phyloP scores from a whole-genome alignment of 306 rosid species.

The Vigna radiata region DNA sequence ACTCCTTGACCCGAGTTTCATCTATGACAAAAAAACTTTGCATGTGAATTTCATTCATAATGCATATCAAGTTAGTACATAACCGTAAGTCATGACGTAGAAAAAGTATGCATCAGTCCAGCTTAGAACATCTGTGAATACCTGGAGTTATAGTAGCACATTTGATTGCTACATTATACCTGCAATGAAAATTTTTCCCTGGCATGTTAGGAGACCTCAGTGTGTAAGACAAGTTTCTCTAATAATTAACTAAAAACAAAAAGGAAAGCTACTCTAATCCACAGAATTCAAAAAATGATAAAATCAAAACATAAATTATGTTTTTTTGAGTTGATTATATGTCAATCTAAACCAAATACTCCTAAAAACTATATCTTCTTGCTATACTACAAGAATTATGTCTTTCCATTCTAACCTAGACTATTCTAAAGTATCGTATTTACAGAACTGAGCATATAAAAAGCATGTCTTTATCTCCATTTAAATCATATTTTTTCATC shows the following conservation, averaged over 20 bases:
- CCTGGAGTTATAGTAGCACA: conserved; percentile 99
- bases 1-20: conserved; percentile 87
- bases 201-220: conserved; percentile 25
- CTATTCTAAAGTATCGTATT: background rate
- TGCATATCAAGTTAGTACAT: conserved; percentile 11
- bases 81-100: background rate
- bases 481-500: background rate
- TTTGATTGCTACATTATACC: conserved; percentile 98
- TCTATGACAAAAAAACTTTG: conserved; percentile 59
- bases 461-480: conserved; percentile 17
- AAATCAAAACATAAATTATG: conserved; percentile 16
- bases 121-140: conserved; percentile 41
- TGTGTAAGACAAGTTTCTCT: background rate
- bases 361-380: conserved; percentile 18
- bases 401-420: conserved; percentile 2
- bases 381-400: conserved; percentile 2
- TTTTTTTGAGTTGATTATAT: conserved; percentile 11
- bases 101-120: conserved; percentile 3
- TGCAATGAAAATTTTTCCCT: conserved; percentile 35
- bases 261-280: conserved; percentile 29
- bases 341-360: conserved; percentile 18
- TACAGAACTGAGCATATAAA: conserved; percentile 21
- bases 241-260: conserved; percentile 2
- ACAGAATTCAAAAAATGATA: conserved; percentile 6
- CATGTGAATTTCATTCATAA: conserved; percentile 42